Conservation (phyloP, 768 basidiomycete species). For the Psilocybe cyanescens region DNA sequence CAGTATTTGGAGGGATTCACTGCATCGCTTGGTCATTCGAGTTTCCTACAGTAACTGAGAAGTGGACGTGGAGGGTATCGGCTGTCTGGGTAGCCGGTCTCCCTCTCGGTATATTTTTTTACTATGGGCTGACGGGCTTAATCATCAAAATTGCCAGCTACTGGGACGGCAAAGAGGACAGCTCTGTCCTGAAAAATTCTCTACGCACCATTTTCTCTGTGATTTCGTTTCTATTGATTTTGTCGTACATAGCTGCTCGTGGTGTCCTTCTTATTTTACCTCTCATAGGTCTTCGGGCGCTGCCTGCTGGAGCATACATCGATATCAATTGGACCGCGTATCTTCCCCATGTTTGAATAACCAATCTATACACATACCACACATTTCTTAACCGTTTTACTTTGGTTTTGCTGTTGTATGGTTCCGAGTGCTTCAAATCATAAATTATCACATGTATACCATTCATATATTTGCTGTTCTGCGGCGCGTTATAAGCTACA, state of each 20-base stretch:
- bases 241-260: conserved; percentile 4
- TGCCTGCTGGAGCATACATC: conserved; percentile 8
- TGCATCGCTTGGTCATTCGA: conserved; percentile 17
- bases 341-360: conserved; percentile 10
- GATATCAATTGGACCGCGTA: conserved; percentile 8
- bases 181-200: neutral
- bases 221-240: neutral
- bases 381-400: too few relatives aligned
- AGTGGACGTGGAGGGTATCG: conserved; percentile 10
- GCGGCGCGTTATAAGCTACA: too few relatives aligned
- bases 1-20: conserved; percentile 23
- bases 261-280: conserved; percentile 7
- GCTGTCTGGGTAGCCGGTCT: neutral
- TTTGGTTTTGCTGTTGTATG: neutral
- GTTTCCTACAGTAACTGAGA: conserved; percentile 15
- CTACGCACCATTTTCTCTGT: neutral
- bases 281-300: conserved; percentile 4
- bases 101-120: neutral
- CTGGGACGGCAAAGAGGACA: neutral
- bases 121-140: neutral
- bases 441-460: too few relatives aligned
- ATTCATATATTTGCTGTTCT: too few relatives aligned
- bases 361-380: neutral
- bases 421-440: too few relatives aligned
- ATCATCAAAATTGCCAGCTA: neutral